These are phyloP conservation scores for Ganoderma boninense DNA, from an alignment of 1,284 basidiomycete species.

Conservation along the genomic window DNA sequence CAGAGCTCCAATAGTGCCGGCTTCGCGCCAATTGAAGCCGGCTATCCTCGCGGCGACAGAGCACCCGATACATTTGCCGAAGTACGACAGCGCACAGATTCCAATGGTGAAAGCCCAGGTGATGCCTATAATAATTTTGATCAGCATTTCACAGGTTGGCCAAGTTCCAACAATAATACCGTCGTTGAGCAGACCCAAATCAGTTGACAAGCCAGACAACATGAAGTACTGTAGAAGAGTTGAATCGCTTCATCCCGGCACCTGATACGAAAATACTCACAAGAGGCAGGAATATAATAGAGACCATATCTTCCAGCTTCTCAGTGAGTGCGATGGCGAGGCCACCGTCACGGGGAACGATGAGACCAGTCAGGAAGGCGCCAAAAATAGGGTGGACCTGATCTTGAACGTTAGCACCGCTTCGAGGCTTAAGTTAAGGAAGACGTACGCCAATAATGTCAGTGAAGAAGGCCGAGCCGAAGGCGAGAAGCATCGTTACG, in stretches of 20 bases:
- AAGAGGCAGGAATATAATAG: slow-evolving; percentile 69
- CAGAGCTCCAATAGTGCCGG: slow-evolving; percentile 70
- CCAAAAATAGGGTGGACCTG: slow-evolving; percentile 87
- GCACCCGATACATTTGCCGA: slow-evolving; percentile 68
- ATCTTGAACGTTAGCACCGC: slow-evolving; percentile 5
- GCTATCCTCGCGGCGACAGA: slow-evolving; percentile 58
- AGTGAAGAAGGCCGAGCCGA: slow-evolving; percentile 75
- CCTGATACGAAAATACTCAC: slow-evolving; percentile 42
- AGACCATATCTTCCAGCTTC: slow-evolving; percentile 71
- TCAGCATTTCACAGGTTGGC: slow-evolving; percentile 5
- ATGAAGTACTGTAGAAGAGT: slow-evolving; percentile 58
- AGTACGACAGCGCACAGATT: slow-evolving; percentile 57
- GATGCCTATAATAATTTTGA: slow-evolving; percentile 42
- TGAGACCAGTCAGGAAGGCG: slow-evolving; percentile 71
- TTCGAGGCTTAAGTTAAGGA: not conserved
- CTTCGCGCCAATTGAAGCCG: slow-evolving; percentile 67
- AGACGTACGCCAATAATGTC: slow-evolving; percentile 79
- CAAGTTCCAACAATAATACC: slow-evolving; percentile 26
- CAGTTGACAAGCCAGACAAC: slow-evolving; percentile 71
- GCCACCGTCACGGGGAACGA: slow-evolving; percentile 72
- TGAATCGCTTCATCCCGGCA: slow-evolving; percentile 4
- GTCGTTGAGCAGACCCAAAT: slow-evolving; percentile 67
- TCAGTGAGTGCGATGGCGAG: slow-evolving; percentile 69
- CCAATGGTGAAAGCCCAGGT: slow-evolving; percentile 74
- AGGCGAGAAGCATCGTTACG: slow-evolving; percentile 66